Evolutionary conservation across 805 yeast species (phyloP).

Genomic region (Teunomyces cretensis): DNA sequence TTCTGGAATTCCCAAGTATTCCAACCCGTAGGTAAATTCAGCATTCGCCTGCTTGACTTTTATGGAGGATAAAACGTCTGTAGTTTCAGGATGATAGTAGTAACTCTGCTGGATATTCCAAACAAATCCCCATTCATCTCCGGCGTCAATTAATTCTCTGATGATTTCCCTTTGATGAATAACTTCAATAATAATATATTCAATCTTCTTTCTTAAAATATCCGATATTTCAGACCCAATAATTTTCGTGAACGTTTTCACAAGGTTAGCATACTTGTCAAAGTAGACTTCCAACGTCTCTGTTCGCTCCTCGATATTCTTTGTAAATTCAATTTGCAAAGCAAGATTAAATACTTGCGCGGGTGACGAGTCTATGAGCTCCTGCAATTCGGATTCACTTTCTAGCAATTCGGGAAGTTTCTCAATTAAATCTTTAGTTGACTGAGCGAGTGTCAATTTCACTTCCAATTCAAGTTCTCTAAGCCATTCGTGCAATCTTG

Average conservation of each 20-base stretch:
- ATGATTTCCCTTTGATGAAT: slow-evolving; percentile 56
- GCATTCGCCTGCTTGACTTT: slow-evolving; percentile 53
- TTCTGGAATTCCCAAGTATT: slow-evolving; percentile 74
- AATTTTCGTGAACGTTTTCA: slow-evolving; percentile 27
- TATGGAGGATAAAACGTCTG: slow-evolving; percentile 35
- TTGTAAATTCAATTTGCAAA: slow-evolving; percentile 59
- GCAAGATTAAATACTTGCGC: slow-evolving; percentile 58
- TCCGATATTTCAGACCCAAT: slow-evolving; percentile 19
- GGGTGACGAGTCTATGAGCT: slow-evolving; percentile 45
- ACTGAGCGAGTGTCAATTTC: slow-evolving; percentile 45
- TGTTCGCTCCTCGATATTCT: slow-evolving; percentile 27
- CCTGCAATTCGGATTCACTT: slow-evolving; percentile 5
- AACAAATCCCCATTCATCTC: slow-evolving; percentile 17
- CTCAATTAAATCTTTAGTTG: slow-evolving; percentile 25
- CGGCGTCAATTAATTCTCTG: slow-evolving; percentile 11
- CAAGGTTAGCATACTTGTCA: slow-evolving; percentile 8
- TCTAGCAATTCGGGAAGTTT: neutral
- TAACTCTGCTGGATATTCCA: slow-evolving; percentile 60
- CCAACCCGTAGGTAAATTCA: slow-evolving; percentile 67
- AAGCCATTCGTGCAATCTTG: slow-evolving; percentile 63
- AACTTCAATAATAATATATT: slow-evolving; percentile 64
- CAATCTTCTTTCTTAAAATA: slow-evolving; percentile 46
- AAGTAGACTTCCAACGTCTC: slow-evolving; percentile 4
- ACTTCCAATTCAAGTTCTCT: slow-evolving; percentile 54
- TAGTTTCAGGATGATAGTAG: slow-evolving; percentile 25